Evolutionary conservation across 495 filamentous ascomycete genomes (phyloP), one percentile per base, ranked within the genome.

Genomic region (Durotheca rogersii): DNA sequence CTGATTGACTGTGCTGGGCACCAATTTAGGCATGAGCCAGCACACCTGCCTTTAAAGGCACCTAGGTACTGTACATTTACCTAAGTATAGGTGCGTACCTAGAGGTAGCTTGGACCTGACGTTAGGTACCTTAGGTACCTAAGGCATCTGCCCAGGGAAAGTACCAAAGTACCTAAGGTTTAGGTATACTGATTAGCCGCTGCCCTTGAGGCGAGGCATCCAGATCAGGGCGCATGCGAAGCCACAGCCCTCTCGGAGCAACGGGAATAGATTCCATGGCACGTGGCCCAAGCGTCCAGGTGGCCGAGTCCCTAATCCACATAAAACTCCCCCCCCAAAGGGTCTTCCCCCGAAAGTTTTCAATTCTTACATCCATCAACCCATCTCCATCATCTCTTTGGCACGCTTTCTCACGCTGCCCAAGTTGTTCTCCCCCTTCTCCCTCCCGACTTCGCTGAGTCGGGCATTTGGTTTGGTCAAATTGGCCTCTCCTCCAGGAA

Each of bases 401-500:
- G 41, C 56, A 45, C 40, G 17, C 19, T 53, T 49, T 27, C 29
- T 40, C 12, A 35, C 49, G 34, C 50, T 46, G 49, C 34, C 21
- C 34, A 34, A 29, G 44, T 44, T 31, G 31, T 29, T 32, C 44
- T 29, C 40, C 18, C 40, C 7, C 4, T 47, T 33, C 32, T 18
- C 15, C 6, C 25, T 34, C 23, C 40, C 42, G 37, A n/a, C 30
- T 17, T 40, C 29, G 11, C 34, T 46, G 43, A 34, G 27, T n/a
- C 17, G 41, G 50, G 45, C 35, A 33, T 51, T 47, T 53, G 49
- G 41, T 44, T 53, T 46, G 49, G 45, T 40, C 50, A 20, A 42
- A 53, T 53, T 32, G 20, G 9, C 9, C 23, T 4, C 4, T 27
- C 23, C 4, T 4, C 23, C 23, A 27, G 23, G 27, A 23, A 10